Conservation (phyloP, 495 filamentous ascomycete genomes). For the Aspergillus nidulans region DNA sequence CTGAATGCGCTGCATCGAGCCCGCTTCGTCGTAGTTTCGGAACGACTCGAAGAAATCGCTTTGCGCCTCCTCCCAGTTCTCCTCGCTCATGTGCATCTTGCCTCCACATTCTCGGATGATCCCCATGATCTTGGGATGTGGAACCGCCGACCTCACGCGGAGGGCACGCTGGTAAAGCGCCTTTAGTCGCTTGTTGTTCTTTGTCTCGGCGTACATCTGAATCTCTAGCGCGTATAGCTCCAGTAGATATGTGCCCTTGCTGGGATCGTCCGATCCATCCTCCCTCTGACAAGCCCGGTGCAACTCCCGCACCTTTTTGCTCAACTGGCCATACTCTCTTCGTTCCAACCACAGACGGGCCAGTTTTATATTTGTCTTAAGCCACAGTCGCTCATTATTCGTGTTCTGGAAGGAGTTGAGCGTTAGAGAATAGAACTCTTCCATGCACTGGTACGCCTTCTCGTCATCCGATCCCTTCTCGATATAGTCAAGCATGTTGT, state of each 20-base stretch:
- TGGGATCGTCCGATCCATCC: constrained; percentile 89
- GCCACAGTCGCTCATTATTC: constrained; percentile 95
- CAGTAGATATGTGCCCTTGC: constrained; percentile 91
- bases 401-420: constrained; percentile 92
- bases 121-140: constrained; percentile 98
- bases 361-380: constrained; percentile 98
- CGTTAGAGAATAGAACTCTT: constrained; percentile 91
- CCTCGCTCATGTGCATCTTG: constrained; percentile 99
- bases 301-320: constrained; percentile 80
- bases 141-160: constrained; percentile 87
- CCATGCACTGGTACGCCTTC: constrained; percentile 79
- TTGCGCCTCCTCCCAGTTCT: constrained; percentile 97
- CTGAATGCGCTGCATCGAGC: constrained; percentile 91
- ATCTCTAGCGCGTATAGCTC: constrained; percentile 98
- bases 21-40: constrained; percentile 97
- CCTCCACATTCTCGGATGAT: constrained; percentile 98
- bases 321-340: constrained; percentile 78
- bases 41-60: constrained; percentile 98
- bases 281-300: constrained; percentile 85
- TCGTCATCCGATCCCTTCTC: constrained; percentile 86
- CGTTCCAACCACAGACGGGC: constrained; percentile 85
- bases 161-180: constrained; percentile 85
- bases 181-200: constrained; percentile 97
- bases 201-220: constrained; percentile 95
- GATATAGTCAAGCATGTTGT: constrained; percentile 98